Evolutionary conservation across 129 eudicot genomes (phyloP).

Genomic region (Rutidosis leptorrhynchoides): DNA sequence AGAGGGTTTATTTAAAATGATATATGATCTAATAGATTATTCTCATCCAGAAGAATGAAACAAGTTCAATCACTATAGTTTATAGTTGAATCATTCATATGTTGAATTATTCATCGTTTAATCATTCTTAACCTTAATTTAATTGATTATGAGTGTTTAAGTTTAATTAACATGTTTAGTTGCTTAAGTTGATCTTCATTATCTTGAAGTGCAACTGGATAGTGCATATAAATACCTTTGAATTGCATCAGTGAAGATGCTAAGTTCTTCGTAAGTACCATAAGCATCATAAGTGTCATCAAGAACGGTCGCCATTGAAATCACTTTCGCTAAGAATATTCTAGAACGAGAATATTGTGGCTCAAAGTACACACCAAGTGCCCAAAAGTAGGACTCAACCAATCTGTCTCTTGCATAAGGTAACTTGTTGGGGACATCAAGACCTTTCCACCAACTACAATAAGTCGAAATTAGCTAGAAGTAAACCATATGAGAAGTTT

Average conservation of each 20-base stretch:
- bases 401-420: constrained; percentile 26
- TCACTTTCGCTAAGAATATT: constrained; percentile 9
- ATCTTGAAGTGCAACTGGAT: not conserved
- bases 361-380: constrained; percentile 7
- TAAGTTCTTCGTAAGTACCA: constrained; percentile 25
- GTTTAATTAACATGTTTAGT: not conserved
- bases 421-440: constrained; percentile 16
- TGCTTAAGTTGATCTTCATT: not conserved
- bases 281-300: constrained; percentile 27
- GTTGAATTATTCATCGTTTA: too few species aligned
- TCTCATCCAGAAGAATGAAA: too few species aligned
- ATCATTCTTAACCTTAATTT: too few species aligned
- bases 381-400: constrained; percentile 21
- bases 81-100: too few species aligned
- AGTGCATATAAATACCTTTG: constrained; percentile 1
- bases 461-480: not conserved
- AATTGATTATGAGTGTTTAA: not conserved
- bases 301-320: not conserved
- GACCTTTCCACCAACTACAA: constrained; percentile 24
- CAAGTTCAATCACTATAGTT: too few species aligned
- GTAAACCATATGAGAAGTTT: too few species aligned
- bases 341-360: constrained; percentile 22
- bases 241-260: constrained; percentile 23
- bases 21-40: too few species aligned
- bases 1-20: too few species aligned